Evolutionary conservation across 164 flowering plant genomes (phyloP).

Genomic region (Sextonia rubra): DNA sequence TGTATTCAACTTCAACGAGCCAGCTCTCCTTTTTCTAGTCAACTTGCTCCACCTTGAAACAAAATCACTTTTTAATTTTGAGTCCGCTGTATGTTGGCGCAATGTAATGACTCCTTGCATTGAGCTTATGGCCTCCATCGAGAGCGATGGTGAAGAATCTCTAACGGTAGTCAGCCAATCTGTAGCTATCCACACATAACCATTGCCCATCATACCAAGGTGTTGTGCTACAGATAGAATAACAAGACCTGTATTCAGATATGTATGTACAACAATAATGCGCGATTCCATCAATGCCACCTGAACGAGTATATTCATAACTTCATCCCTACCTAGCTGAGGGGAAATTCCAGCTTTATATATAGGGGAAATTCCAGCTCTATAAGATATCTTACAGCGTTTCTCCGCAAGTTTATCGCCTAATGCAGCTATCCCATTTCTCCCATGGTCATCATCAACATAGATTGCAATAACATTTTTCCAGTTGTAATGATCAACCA

Average conservation of each 20-base stretch:
- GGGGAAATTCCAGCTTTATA: slow-evolving; percentile 33
- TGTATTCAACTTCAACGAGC: slow-evolving; percentile 52
- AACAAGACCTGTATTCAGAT: slow-evolving; percentile 44
- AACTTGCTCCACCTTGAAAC: slow-evolving; percentile 61
- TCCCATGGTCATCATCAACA: slow-evolving; percentile 74
- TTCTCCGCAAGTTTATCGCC: slow-evolving; percentile 61
- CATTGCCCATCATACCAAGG: slow-evolving; percentile 77
- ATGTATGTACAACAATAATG: slow-evolving; percentile 63
- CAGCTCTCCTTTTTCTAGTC: slow-evolving; percentile 22
- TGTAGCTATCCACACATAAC: slow-evolving; percentile 93
- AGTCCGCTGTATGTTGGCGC: slow-evolving; percentile 72
- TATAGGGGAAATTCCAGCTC: slow-evolving; percentile 42
- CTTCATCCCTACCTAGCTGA: slow-evolving; percentile 21
- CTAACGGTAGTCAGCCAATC: slow-evolving; percentile 74
- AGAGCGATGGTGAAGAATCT: slow-evolving; percentile 48
- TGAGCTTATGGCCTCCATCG: slow-evolving; percentile 32
- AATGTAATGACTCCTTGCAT: slow-evolving; percentile 78
- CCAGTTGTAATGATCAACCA: slow-evolving; percentile 69
- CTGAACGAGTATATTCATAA: slow-evolving; percentile 56
- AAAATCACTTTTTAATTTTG: slow-evolving; percentile 51
- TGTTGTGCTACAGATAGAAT: slow-evolving; percentile 57
- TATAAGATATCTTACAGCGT: slow-evolving; percentile 65
- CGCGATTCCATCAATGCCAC: slow-evolving; percentile 63
- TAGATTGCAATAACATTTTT: slow-evolving; percentile 65
- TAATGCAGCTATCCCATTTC: slow-evolving; percentile 76